phyloP scores from a whole-genome alignment of 495 filamentous ascomycete genomes.

The Hyaloscypha finlandica region DNA sequence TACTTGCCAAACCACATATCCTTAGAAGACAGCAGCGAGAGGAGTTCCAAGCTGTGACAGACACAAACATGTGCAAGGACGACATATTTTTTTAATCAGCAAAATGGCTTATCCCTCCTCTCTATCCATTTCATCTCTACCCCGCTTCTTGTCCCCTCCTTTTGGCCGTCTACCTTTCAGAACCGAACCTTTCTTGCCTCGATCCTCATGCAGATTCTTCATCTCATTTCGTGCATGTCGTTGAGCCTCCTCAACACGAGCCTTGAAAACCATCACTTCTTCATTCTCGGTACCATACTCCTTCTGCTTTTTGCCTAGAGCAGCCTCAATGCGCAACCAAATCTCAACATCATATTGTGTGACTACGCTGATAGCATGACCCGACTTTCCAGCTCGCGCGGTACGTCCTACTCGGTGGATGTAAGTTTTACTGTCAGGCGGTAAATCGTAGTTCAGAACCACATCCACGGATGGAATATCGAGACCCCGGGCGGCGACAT shows the following conservation, averaged over 20 bases:
- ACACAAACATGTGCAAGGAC: too few species aligned
- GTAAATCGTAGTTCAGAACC: conserved; percentile 86
- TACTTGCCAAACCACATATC: too few species aligned
- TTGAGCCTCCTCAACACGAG: conserved; percentile 82
- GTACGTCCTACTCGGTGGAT: conserved; percentile 95
- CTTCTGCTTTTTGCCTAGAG: conserved; percentile 71
- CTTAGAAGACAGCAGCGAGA: too few species aligned
- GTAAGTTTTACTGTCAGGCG: conserved; percentile 84
- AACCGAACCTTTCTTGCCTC: conserved; percentile 62
- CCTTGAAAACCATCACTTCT: conserved; percentile 82
- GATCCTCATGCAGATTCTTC: conserved; percentile 79
- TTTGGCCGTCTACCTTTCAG: conserved; percentile 51
- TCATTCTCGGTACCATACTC: conserved; percentile 73
- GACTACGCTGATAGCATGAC: conserved; percentile 77
- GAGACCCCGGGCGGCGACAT: conserved; percentile 91
- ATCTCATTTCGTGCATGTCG: conserved; percentile 77
- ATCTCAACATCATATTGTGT: conserved; percentile 94
- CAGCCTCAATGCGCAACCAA: conserved; percentile 79
- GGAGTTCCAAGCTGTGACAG: too few species aligned
- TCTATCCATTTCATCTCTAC: conserved; percentile 78
- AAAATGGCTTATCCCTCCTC: conserved; percentile 62
- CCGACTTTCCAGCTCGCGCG: conserved; percentile 83
- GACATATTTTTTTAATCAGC: too few species aligned
- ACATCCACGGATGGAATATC: conserved; percentile 93
- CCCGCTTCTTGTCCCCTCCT: conserved; percentile 54